Percentiles rank a stretch among this genome's conserved stretches.
phyloP scores from a whole-genome alignment of 495 filamentous ascomycete genomes.

The Penicillium coprophilum region DNA sequence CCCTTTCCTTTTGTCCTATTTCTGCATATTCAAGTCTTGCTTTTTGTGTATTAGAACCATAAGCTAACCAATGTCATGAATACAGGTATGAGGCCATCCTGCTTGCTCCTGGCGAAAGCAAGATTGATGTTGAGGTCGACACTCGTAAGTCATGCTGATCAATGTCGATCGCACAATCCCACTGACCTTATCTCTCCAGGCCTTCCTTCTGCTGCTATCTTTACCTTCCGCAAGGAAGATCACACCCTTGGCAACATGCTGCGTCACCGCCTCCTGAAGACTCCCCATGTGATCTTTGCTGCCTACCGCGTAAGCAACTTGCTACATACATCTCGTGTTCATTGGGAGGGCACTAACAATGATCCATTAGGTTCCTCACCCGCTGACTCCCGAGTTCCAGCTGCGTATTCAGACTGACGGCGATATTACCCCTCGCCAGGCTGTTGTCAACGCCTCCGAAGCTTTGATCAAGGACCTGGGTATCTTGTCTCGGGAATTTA shows the following conservation, averaged over 20 bases:
- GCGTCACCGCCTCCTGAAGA: constrained; percentile 73
- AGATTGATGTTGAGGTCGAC: constrained; percentile 80
- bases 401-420: constrained; percentile 94
- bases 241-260: constrained; percentile 94
- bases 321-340: neutral
- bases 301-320: constrained; percentile 73
- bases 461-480: constrained; percentile 75
- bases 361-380: constrained; percentile 66
- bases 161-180: neutral
- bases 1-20: neutral
- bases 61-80: constrained; percentile 8
- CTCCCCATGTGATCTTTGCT: constrained; percentile 75
- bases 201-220: constrained; percentile 77
- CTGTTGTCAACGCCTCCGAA: constrained; percentile 74
- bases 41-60: neutral
- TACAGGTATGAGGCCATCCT: constrained; percentile 88
- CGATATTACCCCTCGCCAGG: constrained; percentile 77
- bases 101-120: constrained; percentile 83
- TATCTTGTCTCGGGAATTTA: constrained; percentile 80
- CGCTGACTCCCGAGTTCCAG: constrained; percentile 78
- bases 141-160: constrained; percentile 62
- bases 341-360: constrained; percentile 3
- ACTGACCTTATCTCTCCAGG: constrained; percentile 49
- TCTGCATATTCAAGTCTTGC: neutral
- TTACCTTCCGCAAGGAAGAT: constrained; percentile 94